A percentile compares a stretch with the other conserved stretches of the same genome.
Conservation (phyloP, 495 filamentous ascomycete species). For the Beverwykella pulmonaria region DNA sequence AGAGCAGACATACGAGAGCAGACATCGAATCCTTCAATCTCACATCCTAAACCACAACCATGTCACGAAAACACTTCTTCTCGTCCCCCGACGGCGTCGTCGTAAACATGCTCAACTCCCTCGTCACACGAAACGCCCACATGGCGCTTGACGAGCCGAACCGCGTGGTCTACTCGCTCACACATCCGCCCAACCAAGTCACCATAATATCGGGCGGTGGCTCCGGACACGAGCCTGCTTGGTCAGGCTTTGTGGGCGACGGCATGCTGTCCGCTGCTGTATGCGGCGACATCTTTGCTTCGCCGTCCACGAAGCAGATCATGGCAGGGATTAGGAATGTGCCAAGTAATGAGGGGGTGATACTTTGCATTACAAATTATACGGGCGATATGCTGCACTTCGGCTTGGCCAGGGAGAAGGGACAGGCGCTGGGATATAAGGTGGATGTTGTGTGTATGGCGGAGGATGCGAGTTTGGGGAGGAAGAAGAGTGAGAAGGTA, state of each 20-base stretch:
- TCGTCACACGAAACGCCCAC: slow-evolving; percentile 59
- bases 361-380: slow-evolving; percentile 68
- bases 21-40: neutral
- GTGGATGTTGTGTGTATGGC: slow-evolving; percentile 62
- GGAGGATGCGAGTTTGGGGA: slow-evolving; percentile 64
- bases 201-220: slow-evolving; percentile 64
- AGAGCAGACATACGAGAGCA: neutral
- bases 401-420: slow-evolving; percentile 64
- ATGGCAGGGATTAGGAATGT: slow-evolving; percentile 59
- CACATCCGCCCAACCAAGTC: slow-evolving; percentile 55
- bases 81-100: slow-evolving; percentile 50
- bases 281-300: slow-evolving; percentile 64
- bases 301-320: slow-evolving; percentile 64
- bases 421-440: slow-evolving; percentile 56
- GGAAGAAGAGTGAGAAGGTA: slow-evolving; percentile 56
- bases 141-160: slow-evolving; percentile 60
- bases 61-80: slow-evolving; percentile 49
- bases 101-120: slow-evolving; percentile 56
- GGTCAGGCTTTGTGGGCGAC: slow-evolving; percentile 64
- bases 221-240: slow-evolving; percentile 65
- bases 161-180: slow-evolving; percentile 60
- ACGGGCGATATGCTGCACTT: slow-evolving; percentile 69
- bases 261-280: slow-evolving; percentile 64
- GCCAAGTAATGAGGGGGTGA: slow-evolving; percentile 59
- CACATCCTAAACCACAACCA: slow-evolving; percentile 7